phyloP scores from a whole-genome alignment of 106 monocot species.

The Amphibolis antarctica region DNA sequence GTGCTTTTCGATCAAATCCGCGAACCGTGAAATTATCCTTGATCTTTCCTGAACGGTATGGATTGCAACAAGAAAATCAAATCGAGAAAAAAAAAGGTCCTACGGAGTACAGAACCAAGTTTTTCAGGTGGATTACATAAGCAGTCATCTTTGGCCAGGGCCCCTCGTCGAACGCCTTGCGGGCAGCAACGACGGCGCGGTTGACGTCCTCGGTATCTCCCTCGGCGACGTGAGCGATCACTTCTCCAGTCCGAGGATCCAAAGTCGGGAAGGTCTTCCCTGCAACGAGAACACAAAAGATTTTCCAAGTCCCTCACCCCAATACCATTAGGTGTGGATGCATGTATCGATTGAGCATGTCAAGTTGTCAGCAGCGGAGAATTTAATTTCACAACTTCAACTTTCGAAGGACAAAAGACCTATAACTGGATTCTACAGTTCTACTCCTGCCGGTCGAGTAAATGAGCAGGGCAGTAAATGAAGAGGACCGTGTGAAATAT shows the following conservation, averaged over 20 bases:
- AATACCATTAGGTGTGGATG: no score
- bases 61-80: neutral
- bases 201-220: constrained; percentile 78
- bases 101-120: neutral
- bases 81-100: neutral
- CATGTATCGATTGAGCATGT: no score
- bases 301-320: neutral
- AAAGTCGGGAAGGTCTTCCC: constrained; percentile 89
- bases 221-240: constrained; percentile 90
- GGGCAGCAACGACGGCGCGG: constrained; percentile 73
- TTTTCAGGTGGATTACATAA: constrained; percentile 38
- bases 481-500: no score
- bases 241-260: constrained; percentile 87
- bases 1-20: constrained; percentile 86
- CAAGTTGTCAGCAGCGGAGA: no score
- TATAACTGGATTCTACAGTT: neutral
- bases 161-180: constrained; percentile 95
- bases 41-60: constrained; percentile 59
- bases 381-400: neutral
- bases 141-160: constrained; percentile 93
- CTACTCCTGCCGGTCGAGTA: neutral
- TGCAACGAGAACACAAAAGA: constrained; percentile 4
- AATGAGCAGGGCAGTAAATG: neutral
- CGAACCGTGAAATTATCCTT: constrained; percentile 39
- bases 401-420: neutral